A percentile compares a stretch with the other conserved stretches of the same genome.
Conservation (phyloP, 768 basidiomycete species). For the Tricholoma furcatifolium region DNA sequence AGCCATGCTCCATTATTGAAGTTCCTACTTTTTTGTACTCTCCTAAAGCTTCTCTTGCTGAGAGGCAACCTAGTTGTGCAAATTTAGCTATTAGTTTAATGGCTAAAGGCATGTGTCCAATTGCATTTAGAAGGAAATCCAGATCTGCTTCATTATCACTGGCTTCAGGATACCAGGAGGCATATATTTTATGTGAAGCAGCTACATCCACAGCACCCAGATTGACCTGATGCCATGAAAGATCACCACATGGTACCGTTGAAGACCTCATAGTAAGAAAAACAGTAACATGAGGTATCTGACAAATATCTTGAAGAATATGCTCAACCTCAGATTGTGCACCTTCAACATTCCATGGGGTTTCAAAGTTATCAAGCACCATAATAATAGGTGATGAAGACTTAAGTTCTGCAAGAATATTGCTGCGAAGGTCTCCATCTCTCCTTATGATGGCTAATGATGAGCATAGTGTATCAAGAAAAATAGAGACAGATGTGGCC, state of each 20-base stretch:
- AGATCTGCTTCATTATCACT: slow-evolving; percentile 21
- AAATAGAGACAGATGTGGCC: slow-evolving; percentile 22
- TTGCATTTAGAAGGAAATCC: slow-evolving; percentile 17
- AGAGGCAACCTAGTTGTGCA: not conserved
- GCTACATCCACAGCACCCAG: slow-evolving; percentile 16
- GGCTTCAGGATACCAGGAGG: slow-evolving; percentile 17
- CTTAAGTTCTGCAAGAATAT: slow-evolving; percentile 22
- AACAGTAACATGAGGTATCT: slow-evolving; percentile 23
- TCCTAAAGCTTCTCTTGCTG: not conserved
- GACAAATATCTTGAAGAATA: slow-evolving; percentile 16
- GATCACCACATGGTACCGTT: slow-evolving; percentile 24
- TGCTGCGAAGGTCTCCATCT: slow-evolving; percentile 17
- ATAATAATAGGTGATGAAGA: slow-evolving; percentile 26
- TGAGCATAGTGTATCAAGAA: slow-evolving; percentile 21
- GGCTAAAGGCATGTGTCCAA: slow-evolving; percentile 32
- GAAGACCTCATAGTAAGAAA: slow-evolving; percentile 33
- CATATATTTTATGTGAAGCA: slow-evolving; percentile 21
- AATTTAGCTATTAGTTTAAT: slow-evolving; percentile 31
- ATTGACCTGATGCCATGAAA: slow-evolving; percentile 22
- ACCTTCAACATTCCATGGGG: slow-evolving; percentile 29
- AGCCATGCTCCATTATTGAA: not conserved
- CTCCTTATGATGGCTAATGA: slow-evolving; percentile 21
- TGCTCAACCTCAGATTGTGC: slow-evolving; percentile 21
- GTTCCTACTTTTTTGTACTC: slow-evolving; percentile 1
- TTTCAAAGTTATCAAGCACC: slow-evolving; percentile 41